Evolutionary conservation across 176 grass and related monocot species (phyloP), one percentile per base, ranked within the genome.

Genomic region (Lolium rigidum): DNA sequence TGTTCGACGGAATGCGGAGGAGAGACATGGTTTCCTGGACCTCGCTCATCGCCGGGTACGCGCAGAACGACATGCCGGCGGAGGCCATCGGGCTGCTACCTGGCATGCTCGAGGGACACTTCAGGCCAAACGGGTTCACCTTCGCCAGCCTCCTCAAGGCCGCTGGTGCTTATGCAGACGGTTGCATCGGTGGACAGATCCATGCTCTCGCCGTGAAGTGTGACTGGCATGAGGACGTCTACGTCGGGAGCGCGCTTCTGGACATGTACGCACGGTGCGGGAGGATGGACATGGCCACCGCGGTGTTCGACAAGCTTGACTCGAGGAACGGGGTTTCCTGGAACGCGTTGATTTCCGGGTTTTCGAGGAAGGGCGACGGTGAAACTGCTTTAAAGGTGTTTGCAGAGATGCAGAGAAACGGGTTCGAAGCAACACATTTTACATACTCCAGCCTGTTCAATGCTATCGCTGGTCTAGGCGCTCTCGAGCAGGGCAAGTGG

Each of bases 131-230:
- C 4, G 88, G 64, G 16, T 95, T 95, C 86, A 92, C 90, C 20
- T 92, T 95, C 3, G 90, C 88, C 39, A 90, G 93, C 86, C 80
- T 92, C 76, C 87, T 95, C 58, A 95, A 95, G 83, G 93, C 93
- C 0, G 78, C 88, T 2, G 90, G 93, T 0, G 86, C 90, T 11
- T 66, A 65, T 18, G 10, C 80, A 1, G 38, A 31, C 1, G 10
- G 8, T 2, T 56, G 16, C 50, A 49, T 39, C 1, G 85, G 93
- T 11, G 64, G 61, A 43, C 85, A 95, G 76, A 38, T 95, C 65
- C 93, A 95, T 46, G 76, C 83, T 2, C 17, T 92, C 8, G 52
- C 76, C 0, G 71, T 95, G 6, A 95, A 90, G 90, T 84, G 20
- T 37, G 80, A 75, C 31, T 95, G 90, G 61, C 65, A 85, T 15